phyloP scores from a whole-genome alignment of 495 filamentous ascomycete species.

The Penicillium pulvis region DNA sequence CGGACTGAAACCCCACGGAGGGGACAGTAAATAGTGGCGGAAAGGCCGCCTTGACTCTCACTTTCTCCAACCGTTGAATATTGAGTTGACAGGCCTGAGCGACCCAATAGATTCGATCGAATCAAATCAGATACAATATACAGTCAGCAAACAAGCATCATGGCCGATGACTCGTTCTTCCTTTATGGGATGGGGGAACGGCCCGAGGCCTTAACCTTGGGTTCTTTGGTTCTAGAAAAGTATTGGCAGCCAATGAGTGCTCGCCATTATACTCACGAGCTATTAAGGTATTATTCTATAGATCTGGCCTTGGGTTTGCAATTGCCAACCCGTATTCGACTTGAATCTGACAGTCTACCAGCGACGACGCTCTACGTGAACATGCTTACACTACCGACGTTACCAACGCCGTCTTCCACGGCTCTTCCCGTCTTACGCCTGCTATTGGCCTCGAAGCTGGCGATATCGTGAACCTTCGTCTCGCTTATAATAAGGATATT shows the following conservation, averaged over 20 bases:
- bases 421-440: conserved; percentile 20
- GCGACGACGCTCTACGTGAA: conserved; percentile 22
- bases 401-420: conserved; percentile 24
- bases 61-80: neutral
- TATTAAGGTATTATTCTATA: conserved; percentile 15
- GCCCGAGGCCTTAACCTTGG: conserved; percentile 30
- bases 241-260: conserved; percentile 34
- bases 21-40: conserved; percentile 6
- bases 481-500: conserved; percentile 28
- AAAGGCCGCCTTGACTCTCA: neutral
- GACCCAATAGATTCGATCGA: conserved; percentile 1
- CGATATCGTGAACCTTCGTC: conserved; percentile 28
- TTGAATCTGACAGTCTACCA: conserved; percentile 1
- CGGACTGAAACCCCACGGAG: conserved; percentile 9
- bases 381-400: conserved; percentile 22
- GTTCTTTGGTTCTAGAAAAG: conserved; percentile 29
- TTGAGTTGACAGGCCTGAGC: conserved; percentile 10
- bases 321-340: too few relatives aligned
- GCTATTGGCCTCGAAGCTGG: conserved; percentile 20
- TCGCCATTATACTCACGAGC: conserved; percentile 28
- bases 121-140: neutral
- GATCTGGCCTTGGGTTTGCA: neutral
- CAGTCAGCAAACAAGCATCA: neutral
- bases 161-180: conserved; percentile 27
- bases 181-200: conserved; percentile 31